A percentile compares a stretch with the other conserved stretches of the same genome.
phyloP scores from a whole-genome alignment of 179 eudicot species.

The Silene vulgaris region DNA sequence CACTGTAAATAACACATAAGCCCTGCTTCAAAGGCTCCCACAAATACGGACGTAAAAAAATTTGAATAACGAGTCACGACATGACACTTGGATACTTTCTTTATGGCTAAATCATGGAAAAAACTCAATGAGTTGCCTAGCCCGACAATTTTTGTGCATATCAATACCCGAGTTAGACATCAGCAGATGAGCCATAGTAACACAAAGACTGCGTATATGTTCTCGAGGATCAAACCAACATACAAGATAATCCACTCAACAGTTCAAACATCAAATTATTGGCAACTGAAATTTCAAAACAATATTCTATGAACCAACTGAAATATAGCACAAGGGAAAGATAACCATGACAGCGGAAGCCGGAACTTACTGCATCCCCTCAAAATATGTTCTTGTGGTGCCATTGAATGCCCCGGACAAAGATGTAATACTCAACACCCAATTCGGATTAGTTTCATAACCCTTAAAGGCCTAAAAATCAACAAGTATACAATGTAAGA shows the following conservation, averaged over 20 bases:
- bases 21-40: too few species aligned
- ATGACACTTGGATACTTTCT: too few species aligned
- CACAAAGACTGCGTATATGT: not conserved
- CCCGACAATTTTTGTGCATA: too few species aligned
- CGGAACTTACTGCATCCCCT: conserved; percentile 86
- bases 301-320: conserved; percentile 1
- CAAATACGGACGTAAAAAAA: too few species aligned
- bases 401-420: conserved; percentile 95
- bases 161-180: not conserved
- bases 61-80: too few species aligned
- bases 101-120: too few species aligned
- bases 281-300: not conserved
- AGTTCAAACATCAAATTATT: too few species aligned
- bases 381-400: conserved; percentile 78
- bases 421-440: conserved; percentile 84
- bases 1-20: too few species aligned
- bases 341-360: not conserved
- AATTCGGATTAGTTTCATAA: conserved; percentile 64
- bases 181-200: not conserved
- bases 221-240: not conserved
- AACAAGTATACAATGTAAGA: not conserved
- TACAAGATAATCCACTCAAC: not conserved
- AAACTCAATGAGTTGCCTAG: too few species aligned
- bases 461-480: conserved; percentile 66
- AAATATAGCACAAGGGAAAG: not conserved